Evolutionary conservation across 768 basidiomycete genomes (phyloP), one percentile per base, ranked within the genome.

Genomic region (Leccinum sublutescens): DNA sequence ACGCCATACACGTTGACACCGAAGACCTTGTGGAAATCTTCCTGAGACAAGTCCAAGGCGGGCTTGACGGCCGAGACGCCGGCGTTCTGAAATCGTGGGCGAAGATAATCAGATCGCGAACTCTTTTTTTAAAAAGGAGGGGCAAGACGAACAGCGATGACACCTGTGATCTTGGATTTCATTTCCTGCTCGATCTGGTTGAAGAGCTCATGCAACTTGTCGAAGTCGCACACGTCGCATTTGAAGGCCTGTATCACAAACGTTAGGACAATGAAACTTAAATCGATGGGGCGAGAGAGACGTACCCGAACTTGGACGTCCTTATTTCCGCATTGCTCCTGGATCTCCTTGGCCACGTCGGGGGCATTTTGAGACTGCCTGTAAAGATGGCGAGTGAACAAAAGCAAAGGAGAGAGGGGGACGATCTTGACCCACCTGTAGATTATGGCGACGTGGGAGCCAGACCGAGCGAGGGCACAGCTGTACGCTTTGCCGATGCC

Each of bases 1-100:
- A 86, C 86, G 1, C 86, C 87, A 29, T 79, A 81, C 8, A 88
- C 85, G 60, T 88, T 89, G 15, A 83, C 81, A 52, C 77, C 76
- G 61, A 79, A 87, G 0, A 87, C 79, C 12, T 68, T 72, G 1
- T 75, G 65, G 72, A 85, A 88, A 57, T 89, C 87, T 0, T 83
- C 80, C 4, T 75, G 65, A 1, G 75, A 77, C 57, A 88, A 70
- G 2, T 88, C 82, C 23, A 85, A 52, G 0, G 86, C 85, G 0
- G 83, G 81, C 70, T 87, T 88, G 47, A 84, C 78, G 40, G 84
- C 78, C 0, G 86, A 85, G 14, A 85, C 78, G 3, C 86, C 87
- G 0, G 87, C 83, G 50, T 85, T 85, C 84, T 85, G 36, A 5
- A 25, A 17, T 43, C 4, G 9, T n/a, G n/a, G 4, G 4, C 4